These are phyloP conservation scores for Yarrowia sp. DNA, from an alignment of 805 yeast species.

Conservation along the genomic window DNA sequence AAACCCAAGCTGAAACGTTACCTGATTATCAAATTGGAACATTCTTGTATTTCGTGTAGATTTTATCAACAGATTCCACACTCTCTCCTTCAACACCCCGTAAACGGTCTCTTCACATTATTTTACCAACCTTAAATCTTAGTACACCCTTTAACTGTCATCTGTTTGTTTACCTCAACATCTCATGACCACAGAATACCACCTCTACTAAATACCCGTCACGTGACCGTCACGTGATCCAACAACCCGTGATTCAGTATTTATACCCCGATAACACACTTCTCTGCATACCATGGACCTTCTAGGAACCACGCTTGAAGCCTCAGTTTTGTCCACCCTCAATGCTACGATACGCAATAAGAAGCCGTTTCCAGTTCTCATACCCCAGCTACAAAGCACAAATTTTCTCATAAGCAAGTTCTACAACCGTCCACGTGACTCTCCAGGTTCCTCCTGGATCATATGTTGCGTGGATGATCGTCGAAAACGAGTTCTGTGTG, in stretches of 20 bases:
- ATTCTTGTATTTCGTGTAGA: too few species aligned
- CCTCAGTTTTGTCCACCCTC: background rate
- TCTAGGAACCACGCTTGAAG: conserved; percentile 1
- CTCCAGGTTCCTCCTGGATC: conserved; percentile 11
- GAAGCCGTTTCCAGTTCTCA: background rate
- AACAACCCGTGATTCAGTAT: too few species aligned
- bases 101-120: too few species aligned
- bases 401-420: conserved; percentile 13
- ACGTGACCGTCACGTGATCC: background rate
- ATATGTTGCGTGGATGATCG: conserved; percentile 14
- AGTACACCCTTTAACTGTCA: too few species aligned
- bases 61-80: too few species aligned
- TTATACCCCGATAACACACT: background rate
- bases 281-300: conserved; percentile 5
- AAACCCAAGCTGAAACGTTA: too few species aligned
- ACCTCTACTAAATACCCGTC: background rate
- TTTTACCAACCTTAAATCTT: too few species aligned
- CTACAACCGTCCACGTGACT: conserved; percentile 31
- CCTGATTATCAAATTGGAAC: too few species aligned
- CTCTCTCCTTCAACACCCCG: too few species aligned
- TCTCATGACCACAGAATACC: background rate
- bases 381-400: background rate
- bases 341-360: conserved; percentile 1
- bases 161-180: too few species aligned
- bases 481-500: conserved; percentile 12